phyloP scores from a whole-genome alignment of 768 basidiomycete species.

The Podaxis sp. region DNA sequence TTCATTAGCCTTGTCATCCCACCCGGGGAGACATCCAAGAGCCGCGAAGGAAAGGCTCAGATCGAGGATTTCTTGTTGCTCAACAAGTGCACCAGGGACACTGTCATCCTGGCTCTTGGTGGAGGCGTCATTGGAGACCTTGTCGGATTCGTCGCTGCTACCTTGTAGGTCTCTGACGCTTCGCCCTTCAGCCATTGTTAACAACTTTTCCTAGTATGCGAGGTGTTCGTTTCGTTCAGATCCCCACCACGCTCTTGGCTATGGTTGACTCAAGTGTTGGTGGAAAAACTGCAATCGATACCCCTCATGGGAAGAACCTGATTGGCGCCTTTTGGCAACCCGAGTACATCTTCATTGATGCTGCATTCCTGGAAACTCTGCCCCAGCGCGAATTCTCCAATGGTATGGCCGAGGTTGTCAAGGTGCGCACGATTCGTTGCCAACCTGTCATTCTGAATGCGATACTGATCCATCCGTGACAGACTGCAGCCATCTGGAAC shows the following conservation, averaged over 20 bases:
- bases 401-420: conserved; percentile 98
- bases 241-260: conserved; percentile 92
- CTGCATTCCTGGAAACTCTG: conserved; percentile 91
- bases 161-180: conserved; percentile 63
- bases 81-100: conserved; percentile 88
- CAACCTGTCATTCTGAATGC: not conserved
- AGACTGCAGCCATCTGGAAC: conserved; percentile 99
- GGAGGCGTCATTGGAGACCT: conserved; percentile 98
- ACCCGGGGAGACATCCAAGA: conserved; percentile 93
- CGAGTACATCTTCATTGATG: conserved; percentile 95
- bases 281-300: conserved; percentile 99
- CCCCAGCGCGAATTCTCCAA: conserved; percentile 94
- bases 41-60: conserved; percentile 83
- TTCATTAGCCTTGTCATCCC: conserved; percentile 77
- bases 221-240: conserved; percentile 91
- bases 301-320: conserved; percentile 96
- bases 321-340: conserved; percentile 99
- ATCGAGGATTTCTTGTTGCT: conserved; percentile 91
- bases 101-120: conserved; percentile 88
- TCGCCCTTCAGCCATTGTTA: conserved; percentile 7
- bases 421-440: conserved; percentile 46
- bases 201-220: conserved; percentile 69
- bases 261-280: conserved; percentile 99
- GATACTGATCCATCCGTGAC: conserved; percentile 8
- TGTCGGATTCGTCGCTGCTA: conserved; percentile 94